Evolutionary conservation across 2,329 filamentous ascomycete genomes (phyloP), one percentile per base, ranked within the genome.

Genomic region (Sporothrix protearum): DNA sequence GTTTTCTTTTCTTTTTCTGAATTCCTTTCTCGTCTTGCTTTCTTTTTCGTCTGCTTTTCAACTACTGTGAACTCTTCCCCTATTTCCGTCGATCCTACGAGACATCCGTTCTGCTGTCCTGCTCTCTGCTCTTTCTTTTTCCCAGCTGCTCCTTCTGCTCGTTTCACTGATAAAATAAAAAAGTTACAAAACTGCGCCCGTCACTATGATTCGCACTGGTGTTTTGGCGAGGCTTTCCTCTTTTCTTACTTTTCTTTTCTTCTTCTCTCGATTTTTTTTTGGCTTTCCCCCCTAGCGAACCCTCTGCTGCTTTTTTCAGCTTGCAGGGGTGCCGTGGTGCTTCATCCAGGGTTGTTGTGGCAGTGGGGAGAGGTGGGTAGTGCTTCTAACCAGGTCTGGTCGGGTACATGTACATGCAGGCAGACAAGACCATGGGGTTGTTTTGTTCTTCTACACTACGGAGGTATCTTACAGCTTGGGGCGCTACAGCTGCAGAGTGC

Each of bases 341-440:
- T 33, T 53, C 47, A 39, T 36, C 28, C 45, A 67, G 64, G 63
- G 39, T n/a, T n/a, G 22, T 36, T 33, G 64, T 22, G 45, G 19
- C 19, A 51, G 28, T 67, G 64, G 45, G 64, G 63, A 53, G 22
- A 71, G 59, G 33, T 55, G 33, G 59, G 7, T 25, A 53, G 16
- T 3, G 49, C 8, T 22, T 19, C 39, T 30, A 47, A 33, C 68
- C 55, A 59, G 14, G 1, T 57, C 59, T 67, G 25, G 63, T 14
- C n/a, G 8, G n/a, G 12, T 14, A n/a, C 36, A n/a, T n/a, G n/a
- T n/a, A n/a, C n/a, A n/a, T n/a, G n/a, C n/a, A 39, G n/a, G 14
- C 36, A 64, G 22, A 42, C 22, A 64, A 47, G 36, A 10, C 12
- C 12, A 42, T 28, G 36, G n/a, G 59, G 22, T 19, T 64, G 36